Evolutionary conservation across 768 basidiomycete species (phyloP), one percentile per base, ranked within the genome.

Genomic region (Infundibulicybe gibba): DNA sequence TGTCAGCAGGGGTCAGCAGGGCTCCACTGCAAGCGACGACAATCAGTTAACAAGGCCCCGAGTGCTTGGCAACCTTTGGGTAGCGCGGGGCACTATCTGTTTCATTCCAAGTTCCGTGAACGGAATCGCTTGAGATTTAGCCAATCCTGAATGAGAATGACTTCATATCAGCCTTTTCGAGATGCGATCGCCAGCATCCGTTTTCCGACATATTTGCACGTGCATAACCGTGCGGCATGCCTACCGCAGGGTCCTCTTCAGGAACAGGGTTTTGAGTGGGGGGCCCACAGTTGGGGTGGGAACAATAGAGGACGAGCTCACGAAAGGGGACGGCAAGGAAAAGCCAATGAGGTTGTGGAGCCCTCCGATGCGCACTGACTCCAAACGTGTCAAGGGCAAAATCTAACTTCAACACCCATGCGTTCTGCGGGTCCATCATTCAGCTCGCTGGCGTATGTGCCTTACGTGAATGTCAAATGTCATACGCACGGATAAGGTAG

Each of bases 61-160:
- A 45, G 32, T 20, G 14, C 16, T 20, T 45, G 30, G 32, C 59
- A 51, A 0, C 58, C 60, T 47, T 57, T 61, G 48, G 63, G 56
- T 6, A 65, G 49, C 40, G 49, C 49, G 2, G 65, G 63, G 66
- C 50, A 57, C 63, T 64, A 21, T 66, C 59, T 1, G 53, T 52
- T 31, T 52, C 56, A 20, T 57, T 55, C 64, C 65, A 66, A 2
- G 50, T 32, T 3, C 64, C 64, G 20, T 60, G 58, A 6, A 37
- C 44, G 14, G 16, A 21, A 30, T 55, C 61, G 0, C 64, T 62
- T 1, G 61, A 41, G 16, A 67, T 54, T 51, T 67, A 59, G 3
- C 61, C 66, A 15, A 65, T 56, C 11, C 64, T 51, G n/a, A 64
- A 38, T 9, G 55, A 59, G 0, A 25, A 48, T 50, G 5, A 40